Evolutionary conservation across 306 rosid genomes (phyloP).

Genomic region (Trifolium repens): DNA sequence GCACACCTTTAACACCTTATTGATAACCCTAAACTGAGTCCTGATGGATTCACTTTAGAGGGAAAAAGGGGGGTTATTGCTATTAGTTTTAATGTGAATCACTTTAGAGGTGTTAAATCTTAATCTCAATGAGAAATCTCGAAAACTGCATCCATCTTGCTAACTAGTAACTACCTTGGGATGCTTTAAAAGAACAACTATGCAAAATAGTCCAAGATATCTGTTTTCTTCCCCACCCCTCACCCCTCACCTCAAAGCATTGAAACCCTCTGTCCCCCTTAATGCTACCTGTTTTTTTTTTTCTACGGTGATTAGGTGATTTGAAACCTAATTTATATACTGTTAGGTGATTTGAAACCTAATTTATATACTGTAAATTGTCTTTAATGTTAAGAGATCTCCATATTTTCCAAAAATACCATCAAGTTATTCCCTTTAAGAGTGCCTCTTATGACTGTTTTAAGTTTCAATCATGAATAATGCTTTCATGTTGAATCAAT

Average conservation of each 20-base stretch:
- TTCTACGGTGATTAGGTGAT: neutral
- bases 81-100: neutral
- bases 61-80: neutral
- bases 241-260: neutral
- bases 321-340: neutral
- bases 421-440: neutral
- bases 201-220: neutral
- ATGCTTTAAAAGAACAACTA: neutral
- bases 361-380: neutral
- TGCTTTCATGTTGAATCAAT: slow-evolving; percentile 27
- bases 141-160: neutral
- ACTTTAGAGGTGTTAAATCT: neutral
- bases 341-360: neutral
- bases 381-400: neutral
- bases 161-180: neutral
- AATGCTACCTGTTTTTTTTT: neutral
- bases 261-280: neutral
- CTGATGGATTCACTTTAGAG: neutral
- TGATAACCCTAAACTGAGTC: slow-evolving; percentile 6
- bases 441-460: neutral
- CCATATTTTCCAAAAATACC: slow-evolving; percentile 5
- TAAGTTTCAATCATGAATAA: slow-evolving; percentile 16
- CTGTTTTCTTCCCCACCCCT: neutral
- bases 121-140: neutral
- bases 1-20: neutral